Conservation (phyloP, 371 early-diverging fungal genomes). For the Sporodiniella umbellata region DNA sequence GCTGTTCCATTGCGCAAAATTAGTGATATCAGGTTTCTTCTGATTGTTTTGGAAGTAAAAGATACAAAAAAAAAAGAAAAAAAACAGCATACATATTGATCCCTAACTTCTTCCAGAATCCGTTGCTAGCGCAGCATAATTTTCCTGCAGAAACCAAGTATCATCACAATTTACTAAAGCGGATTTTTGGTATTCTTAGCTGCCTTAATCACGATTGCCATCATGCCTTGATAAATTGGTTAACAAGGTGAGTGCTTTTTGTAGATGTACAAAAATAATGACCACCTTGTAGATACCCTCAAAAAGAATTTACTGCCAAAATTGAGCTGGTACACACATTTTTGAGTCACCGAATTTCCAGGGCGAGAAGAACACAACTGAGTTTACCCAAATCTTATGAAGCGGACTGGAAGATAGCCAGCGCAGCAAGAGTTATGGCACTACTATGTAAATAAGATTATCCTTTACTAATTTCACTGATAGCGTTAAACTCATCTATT, state of each 20-base stretch:
- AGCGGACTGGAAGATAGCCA: conserved; percentile 79
- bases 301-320: conserved; percentile 61
- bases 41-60: conserved; percentile 80
- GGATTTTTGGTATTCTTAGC: conserved; percentile 72
- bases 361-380: conserved; percentile 47
- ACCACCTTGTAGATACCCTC: conserved; percentile 46
- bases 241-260: conserved; percentile 48
- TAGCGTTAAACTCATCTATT: not conserved
- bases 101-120: too few relatives aligned
- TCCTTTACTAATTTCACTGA: too few relatives aligned
- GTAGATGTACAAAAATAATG: not conserved
- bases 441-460: conserved; percentile 56
- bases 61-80: too few relatives aligned
- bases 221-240: conserved; percentile 77
- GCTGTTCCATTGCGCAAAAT: conserved; percentile 54
- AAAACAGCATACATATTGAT: too few relatives aligned
- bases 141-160: conserved; percentile 67
- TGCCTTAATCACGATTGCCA: conserved; percentile 75
- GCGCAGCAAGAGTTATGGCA: conserved; percentile 90
- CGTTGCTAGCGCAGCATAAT: conserved; percentile 63
- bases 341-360: conserved; percentile 72
- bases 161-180: conserved; percentile 69
- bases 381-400: conserved; percentile 53
- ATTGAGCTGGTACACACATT: conserved; percentile 80
- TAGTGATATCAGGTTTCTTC: conserved; percentile 73